phyloP scores from a whole-genome alignment of 225 moss, liverwort and hornwort species.

The Anthoceros angustus region DNA sequence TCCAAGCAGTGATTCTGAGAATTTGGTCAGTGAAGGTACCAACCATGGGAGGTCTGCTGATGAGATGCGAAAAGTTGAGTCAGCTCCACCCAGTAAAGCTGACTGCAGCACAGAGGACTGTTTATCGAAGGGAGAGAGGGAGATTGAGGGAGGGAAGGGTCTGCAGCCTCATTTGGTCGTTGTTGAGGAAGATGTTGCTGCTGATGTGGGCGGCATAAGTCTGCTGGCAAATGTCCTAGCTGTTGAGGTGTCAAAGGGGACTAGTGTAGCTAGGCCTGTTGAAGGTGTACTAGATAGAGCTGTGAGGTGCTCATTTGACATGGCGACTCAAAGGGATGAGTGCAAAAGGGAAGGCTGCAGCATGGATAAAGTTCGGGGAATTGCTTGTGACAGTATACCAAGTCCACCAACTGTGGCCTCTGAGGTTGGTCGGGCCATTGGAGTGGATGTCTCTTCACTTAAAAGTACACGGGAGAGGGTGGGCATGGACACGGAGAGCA shows the following conservation, averaged over 20 bases:
- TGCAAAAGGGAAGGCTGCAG: not conserved
- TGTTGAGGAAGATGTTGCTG: constrained; percentile 24
- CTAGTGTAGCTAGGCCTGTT: constrained; percentile 19
- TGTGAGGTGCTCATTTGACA: not conserved
- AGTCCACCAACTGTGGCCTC: not conserved
- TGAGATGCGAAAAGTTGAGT: too few species aligned
- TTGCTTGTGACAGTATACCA: not conserved
- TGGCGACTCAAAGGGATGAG: not conserved
- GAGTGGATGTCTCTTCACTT: not conserved
- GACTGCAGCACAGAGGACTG: too few species aligned
- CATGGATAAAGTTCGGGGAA: not conserved
- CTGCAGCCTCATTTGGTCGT: constrained; percentile 5
- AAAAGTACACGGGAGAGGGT: not conserved
- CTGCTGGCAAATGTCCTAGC: constrained; percentile 82
- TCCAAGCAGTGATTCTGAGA: not conserved
- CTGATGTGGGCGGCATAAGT: constrained; percentile 70
- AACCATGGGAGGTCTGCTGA: not conserved
- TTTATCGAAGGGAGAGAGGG: too few species aligned
- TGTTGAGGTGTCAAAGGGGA: constrained; percentile 35
- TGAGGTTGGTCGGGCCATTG: not conserved
- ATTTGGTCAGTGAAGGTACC: not conserved
- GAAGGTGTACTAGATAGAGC: constrained; percentile 10
- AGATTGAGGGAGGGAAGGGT: not conserved
- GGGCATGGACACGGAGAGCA: not conserved
- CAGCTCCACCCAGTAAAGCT: too few species aligned